Evolutionary conservation across 768 basidiomycete genomes (phyloP).

Genomic region (Boletus edulis): DNA sequence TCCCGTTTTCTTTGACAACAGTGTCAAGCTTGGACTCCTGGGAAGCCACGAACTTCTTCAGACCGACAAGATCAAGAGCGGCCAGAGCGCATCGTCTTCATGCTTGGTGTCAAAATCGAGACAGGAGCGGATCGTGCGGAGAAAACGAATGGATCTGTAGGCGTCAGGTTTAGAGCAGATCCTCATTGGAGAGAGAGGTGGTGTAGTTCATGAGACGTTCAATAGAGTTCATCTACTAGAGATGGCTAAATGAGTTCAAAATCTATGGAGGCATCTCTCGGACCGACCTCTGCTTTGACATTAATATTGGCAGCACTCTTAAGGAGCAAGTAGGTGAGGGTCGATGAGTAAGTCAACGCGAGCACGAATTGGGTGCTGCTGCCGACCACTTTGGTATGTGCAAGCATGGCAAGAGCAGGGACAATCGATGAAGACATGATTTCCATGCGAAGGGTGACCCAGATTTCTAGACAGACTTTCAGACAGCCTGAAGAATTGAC

Average conservation of each 20-base stretch:
- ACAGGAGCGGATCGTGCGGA: slow-evolving; percentile 29
- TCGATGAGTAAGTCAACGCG: slow-evolving; percentile 28
- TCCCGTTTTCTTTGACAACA: slow-evolving; percentile 68
- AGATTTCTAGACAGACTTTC: slow-evolving; percentile 22
- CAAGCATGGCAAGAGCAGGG: slow-evolving; percentile 25
- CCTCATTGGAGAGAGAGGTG: slow-evolving; percentile 23
- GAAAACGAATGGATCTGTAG: slow-evolving; percentile 31
- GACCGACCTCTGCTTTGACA: slow-evolving; percentile 25
- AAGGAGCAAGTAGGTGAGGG: slow-evolving; percentile 27
- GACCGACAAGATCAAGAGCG: slow-evolving; percentile 36
- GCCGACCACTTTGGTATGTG: slow-evolving; percentile 24
- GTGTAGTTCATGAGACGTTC: slow-evolving; percentile 29
- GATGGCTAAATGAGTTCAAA: not conserved
- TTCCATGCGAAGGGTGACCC: slow-evolving; percentile 32
- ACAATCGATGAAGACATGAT: slow-evolving; percentile 27
- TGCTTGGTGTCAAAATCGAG: slow-evolving; percentile 27
- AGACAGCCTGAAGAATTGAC: slow-evolving; percentile 4
- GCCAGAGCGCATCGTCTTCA: slow-evolving; percentile 36
- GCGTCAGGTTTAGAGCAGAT: not conserved
- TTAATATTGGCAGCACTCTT: slow-evolving; percentile 25
- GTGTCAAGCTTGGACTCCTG: slow-evolving; percentile 79
- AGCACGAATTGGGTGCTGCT: slow-evolving; percentile 24
- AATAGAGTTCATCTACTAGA: slow-evolving; percentile 28
- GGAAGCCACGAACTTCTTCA: slow-evolving; percentile 71
- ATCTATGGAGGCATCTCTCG: not conserved